Evolutionary conservation across 2,329 filamentous ascomycete species (phyloP), one percentile per base, ranked within the genome.

Genomic region (Curvularia eragrostidis): DNA sequence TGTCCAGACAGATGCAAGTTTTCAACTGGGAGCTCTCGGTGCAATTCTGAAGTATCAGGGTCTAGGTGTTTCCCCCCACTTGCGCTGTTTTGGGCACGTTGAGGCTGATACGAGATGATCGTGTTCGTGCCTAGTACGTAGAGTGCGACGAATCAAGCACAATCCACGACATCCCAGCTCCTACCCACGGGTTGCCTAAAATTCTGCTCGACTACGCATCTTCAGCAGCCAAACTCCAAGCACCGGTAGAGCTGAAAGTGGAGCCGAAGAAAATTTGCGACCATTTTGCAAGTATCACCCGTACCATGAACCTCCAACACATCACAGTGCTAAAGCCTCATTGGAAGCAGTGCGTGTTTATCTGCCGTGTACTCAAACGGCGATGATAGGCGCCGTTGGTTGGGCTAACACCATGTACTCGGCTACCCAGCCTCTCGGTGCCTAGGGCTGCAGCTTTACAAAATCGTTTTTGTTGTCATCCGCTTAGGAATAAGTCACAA

Each of bases 221-320:
- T 21, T 46, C 46, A 34, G 42, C 42, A 47, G n/a, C 32, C 47
- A 41, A 28, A 28, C n/a, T 13, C 38, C 39, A 42, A 48, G 18
- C 48, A 48, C 44, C 46, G 15, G n/a, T 23, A 28, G 52, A 54
- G 49, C 56, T 60, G 54, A 58, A 34, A 21, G 30, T 38, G 18
- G 52, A 28, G 13, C 23, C 36, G 28, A 36, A 60, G n/a, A n/a
- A 9, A 48, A 56, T 34, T 44, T 32, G 24, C 24, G 41, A 18
- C 50, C 46, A 34, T 67, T 62, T 42, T 62, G 44, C 41, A 67
- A 59, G 24, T 68, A 61, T 44, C 64, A 57, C 32, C 42, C 55
- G 8, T 65, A 63, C 54, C 48, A 34, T 32, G 44, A 42, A 42
- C 38, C 43, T 48, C 48, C 13, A 32, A 32, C 39, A 43, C 42